phyloP scores from a whole-genome alignment of 495 filamentous ascomycete genomes.

The Aspergillus bridgeri region DNA sequence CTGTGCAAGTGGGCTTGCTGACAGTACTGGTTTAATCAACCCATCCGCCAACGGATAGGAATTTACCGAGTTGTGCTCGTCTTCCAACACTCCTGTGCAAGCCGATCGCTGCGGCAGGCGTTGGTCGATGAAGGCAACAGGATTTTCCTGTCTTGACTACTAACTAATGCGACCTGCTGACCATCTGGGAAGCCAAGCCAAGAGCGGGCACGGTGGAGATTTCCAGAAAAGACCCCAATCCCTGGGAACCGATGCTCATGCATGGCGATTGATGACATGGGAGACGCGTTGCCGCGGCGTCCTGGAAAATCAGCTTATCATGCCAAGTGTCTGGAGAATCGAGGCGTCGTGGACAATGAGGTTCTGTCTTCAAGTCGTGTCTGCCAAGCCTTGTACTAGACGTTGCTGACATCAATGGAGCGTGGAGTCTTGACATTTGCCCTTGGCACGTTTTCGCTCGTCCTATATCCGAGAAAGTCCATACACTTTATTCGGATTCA shows the following conservation, averaged over 20 bases:
- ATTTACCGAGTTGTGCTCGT: not conserved
- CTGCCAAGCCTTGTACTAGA: not conserved
- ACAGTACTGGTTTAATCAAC: not conserved
- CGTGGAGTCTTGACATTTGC: not conserved
- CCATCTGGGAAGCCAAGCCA: not conserved
- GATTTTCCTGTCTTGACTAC: not conserved
- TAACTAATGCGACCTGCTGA: not conserved
- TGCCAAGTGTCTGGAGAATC: not conserved
- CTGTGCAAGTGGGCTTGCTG: not conserved
- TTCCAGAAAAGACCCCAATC: not conserved
- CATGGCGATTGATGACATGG: not conserved
- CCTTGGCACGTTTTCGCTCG: not conserved
- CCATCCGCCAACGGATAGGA: not conserved
- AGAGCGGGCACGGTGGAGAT: not conserved
- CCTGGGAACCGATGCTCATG: not conserved
- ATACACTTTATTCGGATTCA: not conserved
- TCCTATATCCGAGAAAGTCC: not conserved
- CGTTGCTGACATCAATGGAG: not conserved
- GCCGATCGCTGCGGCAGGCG: too few species aligned
- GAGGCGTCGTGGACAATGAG: not conserved
- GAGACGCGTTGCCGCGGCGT: not conserved
- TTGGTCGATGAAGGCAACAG: not conserved
- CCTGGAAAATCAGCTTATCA: too few species aligned
- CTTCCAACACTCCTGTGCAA: not conserved
- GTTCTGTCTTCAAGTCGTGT: not conserved